Conservation (phyloP, 176 grass and related monocot genomes). For the Aegilops longissima region DNA sequence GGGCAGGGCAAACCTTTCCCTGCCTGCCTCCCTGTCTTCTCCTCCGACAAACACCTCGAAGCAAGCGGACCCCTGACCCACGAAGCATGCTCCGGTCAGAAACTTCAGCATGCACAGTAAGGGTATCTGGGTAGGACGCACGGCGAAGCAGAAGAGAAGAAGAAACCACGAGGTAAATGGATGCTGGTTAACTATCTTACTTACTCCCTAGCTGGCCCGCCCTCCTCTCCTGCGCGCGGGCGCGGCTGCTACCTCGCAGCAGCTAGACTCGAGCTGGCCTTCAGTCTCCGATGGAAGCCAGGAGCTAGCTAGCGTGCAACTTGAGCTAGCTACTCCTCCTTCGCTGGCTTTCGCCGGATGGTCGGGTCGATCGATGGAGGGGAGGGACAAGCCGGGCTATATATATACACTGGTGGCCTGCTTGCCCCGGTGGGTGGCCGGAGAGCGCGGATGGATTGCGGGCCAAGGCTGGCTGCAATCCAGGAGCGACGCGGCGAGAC, state of each 20-base stretch:
- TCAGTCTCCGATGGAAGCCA: neutral
- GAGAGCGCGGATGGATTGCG: slow-evolving; percentile 82
- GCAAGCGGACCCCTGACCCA: slow-evolving; percentile 8
- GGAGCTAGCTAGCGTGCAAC: neutral
- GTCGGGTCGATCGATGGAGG: neutral
- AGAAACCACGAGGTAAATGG: neutral
- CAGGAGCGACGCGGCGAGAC: slow-evolving; percentile 54
- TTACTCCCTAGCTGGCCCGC: neutral
- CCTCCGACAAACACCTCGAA: slow-evolving; percentile 39
- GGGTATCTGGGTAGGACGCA: neutral
- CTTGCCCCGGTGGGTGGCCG: slow-evolving; percentile 31
- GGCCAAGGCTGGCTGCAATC: slow-evolving; percentile 70
- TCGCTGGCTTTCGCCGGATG: slow-evolving; percentile 13
- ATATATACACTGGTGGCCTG: slow-evolving; percentile 36
- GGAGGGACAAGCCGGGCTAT: slow-evolving; percentile 17
- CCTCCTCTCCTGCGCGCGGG: no score
- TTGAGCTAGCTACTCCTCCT: neutral
- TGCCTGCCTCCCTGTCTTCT: neutral
- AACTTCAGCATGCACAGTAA: neutral
- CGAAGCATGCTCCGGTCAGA: neutral
- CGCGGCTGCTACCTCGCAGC: neutral
- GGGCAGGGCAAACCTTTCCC: neutral
- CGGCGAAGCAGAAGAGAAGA: neutral
- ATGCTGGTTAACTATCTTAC: neutral
- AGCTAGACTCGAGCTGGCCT: neutral